Base-by-base conservation (phyloP, 2,329 filamentous ascomycete genomes). In the Botryotinia globosa region DNA sequence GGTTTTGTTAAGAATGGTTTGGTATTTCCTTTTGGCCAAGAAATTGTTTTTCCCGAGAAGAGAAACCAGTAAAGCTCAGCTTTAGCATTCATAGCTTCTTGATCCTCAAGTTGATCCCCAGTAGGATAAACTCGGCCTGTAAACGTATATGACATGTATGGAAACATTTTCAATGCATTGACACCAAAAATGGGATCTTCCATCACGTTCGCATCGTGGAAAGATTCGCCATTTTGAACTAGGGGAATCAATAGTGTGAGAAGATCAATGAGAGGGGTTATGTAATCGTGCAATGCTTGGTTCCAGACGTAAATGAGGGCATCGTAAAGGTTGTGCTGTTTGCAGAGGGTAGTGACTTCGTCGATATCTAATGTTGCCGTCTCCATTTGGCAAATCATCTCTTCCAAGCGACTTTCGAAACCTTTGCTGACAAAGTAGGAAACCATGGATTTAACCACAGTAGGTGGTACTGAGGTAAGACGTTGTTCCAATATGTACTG, bases 291-390 rank as follows among this genome's bases (percentile, higher is more conserved):
- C 42, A 99, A 85, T 4, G 94, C 94, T 81, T 93, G 91, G 74
- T 97, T 98, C 96, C 96, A 99, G 72, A 99, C 92, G 80, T 98
- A 98, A 61, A 97, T 94, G 72, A 98, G 88, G 3, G 96, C 97
- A 82, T 99, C 97, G 80, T 98, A 99, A 6, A 99, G 87, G 76
- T 92, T 89, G 81, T 98, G 91, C 80, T 95, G 91, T 81, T 96
- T 97, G 86, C 96, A 99, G 37, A 99, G 85, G 20, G 88, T 87
- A 0, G 95, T 98, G 73, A 97, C 90, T 81, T 98, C 93, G 80
- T 99, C 95, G 77, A 99, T 90, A 80, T 99, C 97, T 80, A 99
- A 90, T 0, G 94, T 97, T 22, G 89, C 85, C 1, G 95, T 97
- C 78, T 97, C 92, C 83, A 99, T 91, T 76, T 95, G 91, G 81